Evolutionary conservation across 2,329 filamentous ascomycete genomes (phyloP), one percentile per base, ranked within the genome.

Genomic region (Microcyclospora pomicola): DNA sequence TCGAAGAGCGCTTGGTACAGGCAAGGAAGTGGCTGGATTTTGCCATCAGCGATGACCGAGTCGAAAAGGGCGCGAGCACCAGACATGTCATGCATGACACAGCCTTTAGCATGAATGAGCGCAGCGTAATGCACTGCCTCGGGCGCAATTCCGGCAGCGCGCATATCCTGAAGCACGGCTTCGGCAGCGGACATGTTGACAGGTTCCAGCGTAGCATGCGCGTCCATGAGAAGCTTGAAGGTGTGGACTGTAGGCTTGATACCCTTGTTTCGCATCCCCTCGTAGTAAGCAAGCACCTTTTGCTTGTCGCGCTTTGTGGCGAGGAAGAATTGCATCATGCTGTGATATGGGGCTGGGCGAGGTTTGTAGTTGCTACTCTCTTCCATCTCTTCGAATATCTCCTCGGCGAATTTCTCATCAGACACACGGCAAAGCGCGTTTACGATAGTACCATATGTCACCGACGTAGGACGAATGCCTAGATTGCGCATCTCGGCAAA

Each of bases 371-470:
- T 98, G 40, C 86, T 81, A 80, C 93, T 94, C 34, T 80, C 77
- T 67, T 98, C 91, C 91, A 98, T 98, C 67, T 98, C 91, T 56
- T 96, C 86, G 56, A 98, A 98, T 51, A 96, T 76, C 62, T 96
- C 86, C 56, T 95, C 91, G 19, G 91, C 91, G 58, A 95, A 94
- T 56, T 88, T 92, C 66, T 96, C 88, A 51, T 98, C 91, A 49
- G 86, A 94, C 39, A 96, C 91, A 51, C 91, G 83, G 71, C 87
- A 95, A 11, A 98, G 74, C 15, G 91, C 91, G 52, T 98, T 98
- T 64, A 98, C 88, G 52, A 98, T 87, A 10, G 91, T 98, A 45
- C 91, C 91, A 53, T 98, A 98, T 1, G 91, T 98, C 40, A 98
- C 91, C 35, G 86, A 95, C 0, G 91, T 98, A 2, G 91, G 91